Evolutionary conservation across 2,329 filamentous ascomycete species (phyloP), one percentile per base, ranked within the genome.

Genomic region (Parafenestella ontariensis): DNA sequence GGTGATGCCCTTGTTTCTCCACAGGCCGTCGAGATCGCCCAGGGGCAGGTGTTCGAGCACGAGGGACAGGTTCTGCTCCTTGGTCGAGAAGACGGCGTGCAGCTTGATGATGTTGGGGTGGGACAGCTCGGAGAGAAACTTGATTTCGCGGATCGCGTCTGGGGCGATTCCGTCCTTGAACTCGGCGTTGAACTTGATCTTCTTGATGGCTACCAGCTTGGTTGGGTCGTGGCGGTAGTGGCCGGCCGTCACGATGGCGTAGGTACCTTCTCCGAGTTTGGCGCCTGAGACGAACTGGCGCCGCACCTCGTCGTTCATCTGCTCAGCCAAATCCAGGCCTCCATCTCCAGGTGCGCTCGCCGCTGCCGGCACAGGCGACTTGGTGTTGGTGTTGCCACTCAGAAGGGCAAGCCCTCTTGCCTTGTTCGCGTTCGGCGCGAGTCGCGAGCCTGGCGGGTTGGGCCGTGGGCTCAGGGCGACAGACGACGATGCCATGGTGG

Each of bases 21-120:
- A 75, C 54, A 99, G 85, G 84, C 93, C 92, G 77, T 98, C 92
- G 24, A 99, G 84, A 77, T 99, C 95, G 62, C 95, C 94, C n/a
- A 91, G 86, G 0, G 94, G 93, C 3, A 98, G 84, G 76, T 90
- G 96, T 77, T 99, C 95, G 65, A 99, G 87, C 2, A 99, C 95
- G 8, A 99, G 85, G 72, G 96, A 96, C 64, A 99, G 87, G 73
- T 97, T 98, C 77, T 97, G 92, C 77, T 96, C 91, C 72, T 97
- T 97, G 58, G 92, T 95, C 48, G 90, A 92, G 83, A 97, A 99
- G 64, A 98, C 93, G 68, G 91, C 90, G 71, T 94, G 87, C 6
- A 99, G 85, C 13, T 89, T 89, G 77, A 99, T 96, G 77, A 99
- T 95, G 78, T 98, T 98, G 5, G 93, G 91, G 76, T 99, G 95